Base-by-base conservation (phyloP, 768 basidiomycete genomes). In the Floccularia luteovirens region DNA sequence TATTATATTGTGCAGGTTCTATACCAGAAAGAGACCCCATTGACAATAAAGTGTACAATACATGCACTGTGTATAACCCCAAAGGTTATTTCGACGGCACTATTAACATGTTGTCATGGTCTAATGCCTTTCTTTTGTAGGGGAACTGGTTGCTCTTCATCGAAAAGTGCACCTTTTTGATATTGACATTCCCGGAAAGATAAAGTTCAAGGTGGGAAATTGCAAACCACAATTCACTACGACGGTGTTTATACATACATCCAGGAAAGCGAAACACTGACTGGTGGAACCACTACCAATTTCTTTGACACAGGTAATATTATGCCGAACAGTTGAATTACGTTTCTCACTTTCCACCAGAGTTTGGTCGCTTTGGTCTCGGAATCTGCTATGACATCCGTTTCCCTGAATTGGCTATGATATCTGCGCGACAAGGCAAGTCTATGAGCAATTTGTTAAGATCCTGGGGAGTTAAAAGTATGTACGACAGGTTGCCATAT, bases 131-230 rank as follows among this genome's bases (percentile, higher is more conserved):
- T 36, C 22, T 14, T 44, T 11, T 6, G 11, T 3, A 90, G 92
- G 93, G 19, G 78, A 89, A 39, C 71, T 98, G 19, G 75, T 98
- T 11, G 84, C 85, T 0, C 77, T 74, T 27, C 91, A 98, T 61
- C 82, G 94, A 39, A 99, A 99, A 60, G 75, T 98, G 1, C 96
- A 99, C 55, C 67, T 99, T 3, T 99, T 98, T 60, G 94, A 99
- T 57, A 97, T 98, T 45, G 91, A 98, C 54, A 94, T 99, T 38
- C 86, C 87, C 0, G 90, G 90, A 12, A 82, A 88, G 56, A 91
- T 94, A 56, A 88, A 60, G 14, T 92, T 92, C 72, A 89, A 88
- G 69, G 90, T 81, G 41, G 31, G 48, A 27, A 23, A 13, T 36
- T 12, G 4, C 2, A 6, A 5, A 8, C 20, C 12, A 4, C 27